Conservation (phyloP, 192 early-diverging fungal genomes). For the Linnemannia exigua region DNA sequence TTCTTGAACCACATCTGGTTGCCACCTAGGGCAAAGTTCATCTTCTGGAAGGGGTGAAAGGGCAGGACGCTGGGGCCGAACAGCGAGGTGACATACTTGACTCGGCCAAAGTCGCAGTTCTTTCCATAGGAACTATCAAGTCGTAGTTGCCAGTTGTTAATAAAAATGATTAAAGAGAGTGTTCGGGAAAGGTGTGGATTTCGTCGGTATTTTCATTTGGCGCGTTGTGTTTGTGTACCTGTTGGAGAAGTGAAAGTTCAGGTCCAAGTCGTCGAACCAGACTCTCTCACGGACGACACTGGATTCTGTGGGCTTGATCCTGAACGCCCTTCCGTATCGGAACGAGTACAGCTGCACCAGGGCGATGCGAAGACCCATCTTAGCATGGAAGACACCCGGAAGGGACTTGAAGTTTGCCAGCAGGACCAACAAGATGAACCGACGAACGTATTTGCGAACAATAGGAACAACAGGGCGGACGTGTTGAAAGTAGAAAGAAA, state of each 20-base stretch:
- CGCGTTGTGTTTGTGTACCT: constrained; percentile 20
- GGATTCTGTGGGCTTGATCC: constrained; percentile 48
- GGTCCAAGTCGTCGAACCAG: constrained; percentile 49
- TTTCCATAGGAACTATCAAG: constrained; percentile 37
- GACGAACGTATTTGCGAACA: constrained; percentile 35
- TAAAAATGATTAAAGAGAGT: background rate
- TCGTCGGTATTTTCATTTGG: background rate
- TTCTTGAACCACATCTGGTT: constrained; percentile 59
- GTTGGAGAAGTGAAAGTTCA: constrained; percentile 57
- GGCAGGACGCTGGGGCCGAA: constrained; percentile 21
- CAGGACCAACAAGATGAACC: constrained; percentile 34
- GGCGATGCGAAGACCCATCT: constrained; percentile 44
- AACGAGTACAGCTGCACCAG: constrained; percentile 45
- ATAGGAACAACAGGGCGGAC: constrained; percentile 31
- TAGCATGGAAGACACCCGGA: constrained; percentile 49
- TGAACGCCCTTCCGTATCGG: constrained; percentile 33
- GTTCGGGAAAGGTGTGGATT: too few relatives aligned
- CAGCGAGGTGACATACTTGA: constrained; percentile 26
- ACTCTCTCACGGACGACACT: constrained; percentile 44
- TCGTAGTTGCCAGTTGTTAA: too few relatives aligned
- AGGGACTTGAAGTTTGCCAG: constrained; percentile 52
- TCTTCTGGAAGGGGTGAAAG: constrained; percentile 21
- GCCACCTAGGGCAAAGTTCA: constrained; percentile 36
- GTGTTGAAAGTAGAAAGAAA: constrained; percentile 56
- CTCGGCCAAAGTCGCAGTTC: constrained; percentile 49